phyloP scores from a whole-genome alignment of 495 filamentous ascomycete species.

The Cairneyella variabilis region DNA sequence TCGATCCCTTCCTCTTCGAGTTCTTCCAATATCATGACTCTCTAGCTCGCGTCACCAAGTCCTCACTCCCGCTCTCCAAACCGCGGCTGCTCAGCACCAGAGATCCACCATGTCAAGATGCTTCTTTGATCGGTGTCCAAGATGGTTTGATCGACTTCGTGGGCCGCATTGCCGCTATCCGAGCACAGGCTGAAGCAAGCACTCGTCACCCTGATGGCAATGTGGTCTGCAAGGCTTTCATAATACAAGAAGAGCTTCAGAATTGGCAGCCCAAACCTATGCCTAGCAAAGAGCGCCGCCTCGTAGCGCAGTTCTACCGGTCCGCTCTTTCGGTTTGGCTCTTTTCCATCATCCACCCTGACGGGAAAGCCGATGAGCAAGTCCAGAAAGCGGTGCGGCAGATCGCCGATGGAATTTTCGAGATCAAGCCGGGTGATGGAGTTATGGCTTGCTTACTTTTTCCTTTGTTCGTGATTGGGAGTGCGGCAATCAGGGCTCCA shows the following conservation, averaged over 20 bases:
- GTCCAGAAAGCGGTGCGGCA: slow-evolving; percentile 4
- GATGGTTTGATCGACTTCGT: slow-evolving; percentile 13
- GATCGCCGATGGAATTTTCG: neutral
- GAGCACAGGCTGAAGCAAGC: slow-evolving; percentile 3
- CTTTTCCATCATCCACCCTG: slow-evolving; percentile 14
- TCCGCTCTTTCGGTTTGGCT: slow-evolving; percentile 17
- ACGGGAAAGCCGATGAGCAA: neutral
- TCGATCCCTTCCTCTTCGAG: slow-evolving; percentile 18
- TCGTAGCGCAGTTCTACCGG: slow-evolving; percentile 10
- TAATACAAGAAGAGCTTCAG: slow-evolving; percentile 3
- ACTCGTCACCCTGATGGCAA: neutral
- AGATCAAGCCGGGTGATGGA: slow-evolving; percentile 9
- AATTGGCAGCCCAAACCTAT: slow-evolving; percentile 7
- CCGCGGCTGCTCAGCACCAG: neutral
- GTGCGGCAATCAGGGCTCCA: slow-evolving; percentile 5
- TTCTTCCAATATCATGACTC: slow-evolving; percentile 20
- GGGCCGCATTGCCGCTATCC: slow-evolving; percentile 11
- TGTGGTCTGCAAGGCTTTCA: slow-evolving; percentile 5
- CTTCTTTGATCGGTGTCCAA: slow-evolving; percentile 6
- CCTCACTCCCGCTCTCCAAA: neutral
- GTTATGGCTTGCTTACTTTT: slow-evolving; percentile 17
- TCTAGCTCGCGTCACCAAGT: slow-evolving; percentile 13
- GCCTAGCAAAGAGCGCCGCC: neutral
- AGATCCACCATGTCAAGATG: neutral
- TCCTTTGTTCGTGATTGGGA: slow-evolving; percentile 14